Evolutionary conservation across 108 stramenopile genomes (phyloP), one percentile per base, ranked within the genome.

Genomic region (Nitzschia palea): DNA sequence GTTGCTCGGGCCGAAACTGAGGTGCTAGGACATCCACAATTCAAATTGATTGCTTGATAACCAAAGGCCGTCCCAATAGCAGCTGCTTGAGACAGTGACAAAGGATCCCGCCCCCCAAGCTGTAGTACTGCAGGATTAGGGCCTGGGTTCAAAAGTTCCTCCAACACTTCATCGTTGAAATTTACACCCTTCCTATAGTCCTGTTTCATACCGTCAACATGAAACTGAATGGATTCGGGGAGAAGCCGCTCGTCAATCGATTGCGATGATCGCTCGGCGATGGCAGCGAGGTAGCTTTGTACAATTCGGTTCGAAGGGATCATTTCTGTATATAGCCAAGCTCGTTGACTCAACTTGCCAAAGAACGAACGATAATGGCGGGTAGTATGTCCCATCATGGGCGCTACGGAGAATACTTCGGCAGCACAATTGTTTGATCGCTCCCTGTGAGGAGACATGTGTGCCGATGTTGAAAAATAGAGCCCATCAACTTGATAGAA

Each of bases 371-470:
- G 80, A 54, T 77, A 77, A 37, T 81, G 80, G n/a, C 80, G 72
- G 58, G 68, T 63, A 0, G 80, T 81, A 47, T 81, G 80, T 12
- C 67, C 80, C 80, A 81, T 81, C 80, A 81, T 81, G 44, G 80
- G 80, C 32, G 80, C 80, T 3, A 81, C 73, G 18, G 76, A 77
- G 57, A 81, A 73, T 5, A 62, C 28, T 54, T 80, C 79, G 8
- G 47, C n/a, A n/a, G n/a, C n/a, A n/a, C n/a, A n/a, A n/a, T n/a
- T n/a, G n/a, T n/a, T n/a, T n/a, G n/a, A n/a, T n/a, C n/a, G n/a
- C n/a, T n/a, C n/a, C n/a, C n/a, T n/a, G n/a, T n/a, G n/a, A n/a
- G n/a, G n/a, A n/a, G n/a, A n/a, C n/a, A n/a, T n/a, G n/a, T n/a
- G n/a, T n/a, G n/a, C n/a, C n/a, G n/a, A n/a, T n/a, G n/a, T n/a